Evolutionary conservation across 1,139 yeast species (phyloP).

Genomic region (Zygosaccharomyces pseudobailii): DNA sequence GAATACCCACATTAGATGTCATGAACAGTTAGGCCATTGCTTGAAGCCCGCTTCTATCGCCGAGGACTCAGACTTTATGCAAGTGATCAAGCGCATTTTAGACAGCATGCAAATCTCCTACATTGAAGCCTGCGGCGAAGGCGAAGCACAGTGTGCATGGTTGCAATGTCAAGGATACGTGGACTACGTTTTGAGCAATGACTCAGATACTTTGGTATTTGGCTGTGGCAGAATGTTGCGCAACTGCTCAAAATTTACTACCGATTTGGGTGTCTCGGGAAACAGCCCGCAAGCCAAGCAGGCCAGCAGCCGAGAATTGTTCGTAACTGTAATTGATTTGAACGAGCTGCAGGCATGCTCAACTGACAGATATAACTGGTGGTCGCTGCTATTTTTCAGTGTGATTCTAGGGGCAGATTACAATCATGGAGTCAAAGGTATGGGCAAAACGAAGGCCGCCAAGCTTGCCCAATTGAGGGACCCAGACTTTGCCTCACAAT

Average conservation of each 20-base stretch:
- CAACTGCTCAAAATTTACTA: constrained; percentile 45
- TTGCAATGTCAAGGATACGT: constrained; percentile 56
- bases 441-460: constrained; percentile 49
- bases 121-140: constrained; percentile 68
- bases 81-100: constrained; percentile 35
- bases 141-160: constrained; percentile 77
- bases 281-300: constrained; percentile 11
- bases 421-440: constrained; percentile 46
- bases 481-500: constrained; percentile 29
- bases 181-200: constrained; percentile 70
- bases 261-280: constrained; percentile 42
- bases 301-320: constrained; percentile 20
- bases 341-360: constrained; percentile 26
- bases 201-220: constrained; percentile 66
- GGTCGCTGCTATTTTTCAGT: constrained; percentile 47
- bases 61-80: constrained; percentile 10
- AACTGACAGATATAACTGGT: constrained; percentile 31
- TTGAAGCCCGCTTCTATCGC: background rate
- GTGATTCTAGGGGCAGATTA: constrained; percentile 61
- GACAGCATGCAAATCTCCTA: constrained; percentile 42
- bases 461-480: constrained; percentile 33
- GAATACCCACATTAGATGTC: constrained; percentile 9
- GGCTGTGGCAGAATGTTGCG: constrained; percentile 62
- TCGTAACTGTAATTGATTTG: constrained; percentile 34
- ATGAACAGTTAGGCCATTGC: constrained; percentile 3